Evolutionary conservation across 768 basidiomycete species (phyloP).

Genomic region (Phanerochaete sordida): DNA sequence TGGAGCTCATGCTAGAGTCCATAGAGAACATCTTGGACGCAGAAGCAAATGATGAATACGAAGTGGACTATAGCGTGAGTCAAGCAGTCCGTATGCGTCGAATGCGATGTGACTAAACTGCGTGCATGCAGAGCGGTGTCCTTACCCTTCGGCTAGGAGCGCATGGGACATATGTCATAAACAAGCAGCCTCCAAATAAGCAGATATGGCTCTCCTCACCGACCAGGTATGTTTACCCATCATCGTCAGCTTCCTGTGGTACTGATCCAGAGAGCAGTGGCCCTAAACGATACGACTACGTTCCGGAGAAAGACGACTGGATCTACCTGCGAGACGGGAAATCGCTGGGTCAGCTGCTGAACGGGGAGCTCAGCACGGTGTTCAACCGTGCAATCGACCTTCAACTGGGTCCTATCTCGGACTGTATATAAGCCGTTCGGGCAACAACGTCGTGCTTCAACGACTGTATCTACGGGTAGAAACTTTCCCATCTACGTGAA

Average conservation of each 20-base stretch:
- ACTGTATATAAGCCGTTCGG: background rate
- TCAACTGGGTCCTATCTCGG: slow-evolving; percentile 26
- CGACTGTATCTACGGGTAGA: background rate
- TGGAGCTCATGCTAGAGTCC: slow-evolving; percentile 72
- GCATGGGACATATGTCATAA: slow-evolving; percentile 89
- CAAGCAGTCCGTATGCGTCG: background rate
- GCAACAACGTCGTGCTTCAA: too few species aligned
- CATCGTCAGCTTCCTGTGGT: background rate
- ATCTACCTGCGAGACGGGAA: slow-evolving; percentile 68
- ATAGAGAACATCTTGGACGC: slow-evolving; percentile 72
- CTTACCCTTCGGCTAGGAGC: slow-evolving; percentile 74
- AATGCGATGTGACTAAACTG: background rate
- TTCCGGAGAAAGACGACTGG: slow-evolving; percentile 57
- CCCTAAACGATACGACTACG: slow-evolving; percentile 89
- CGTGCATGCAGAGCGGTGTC: slow-evolving; percentile 78
- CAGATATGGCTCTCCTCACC: slow-evolving; percentile 97
- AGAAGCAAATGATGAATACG: slow-evolving; percentile 51
- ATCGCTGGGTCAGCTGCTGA: slow-evolving; percentile 58
- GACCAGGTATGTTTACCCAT: slow-evolving; percentile 50
- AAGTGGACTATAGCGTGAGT: slow-evolving; percentile 88
- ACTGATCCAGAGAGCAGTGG: slow-evolving; percentile 48
- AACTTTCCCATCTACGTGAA: too few species aligned
- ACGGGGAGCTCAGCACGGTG: slow-evolving; percentile 57
- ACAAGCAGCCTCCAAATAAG: slow-evolving; percentile 96
- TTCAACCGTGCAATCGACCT: slow-evolving; percentile 34